Conservation (phyloP, 495 filamentous ascomycete genomes). For the Xylaria cubensis region DNA sequence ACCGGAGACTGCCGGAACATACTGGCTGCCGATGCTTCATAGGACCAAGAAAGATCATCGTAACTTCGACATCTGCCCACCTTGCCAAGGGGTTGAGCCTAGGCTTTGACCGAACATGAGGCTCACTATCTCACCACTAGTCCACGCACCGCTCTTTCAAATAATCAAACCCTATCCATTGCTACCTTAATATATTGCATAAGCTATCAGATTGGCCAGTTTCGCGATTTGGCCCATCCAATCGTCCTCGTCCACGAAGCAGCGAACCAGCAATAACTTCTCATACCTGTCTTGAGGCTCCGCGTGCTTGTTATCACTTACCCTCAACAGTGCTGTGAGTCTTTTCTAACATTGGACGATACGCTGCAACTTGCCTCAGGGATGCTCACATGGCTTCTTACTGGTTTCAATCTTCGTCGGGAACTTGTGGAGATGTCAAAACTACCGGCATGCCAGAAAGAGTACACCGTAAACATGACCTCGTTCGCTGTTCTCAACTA, state of each 20-base stretch:
- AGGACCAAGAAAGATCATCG: slow-evolving; percentile 2
- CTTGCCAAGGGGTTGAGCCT: background rate
- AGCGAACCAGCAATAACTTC: background rate
- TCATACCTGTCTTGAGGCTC: slow-evolving; percentile 18
- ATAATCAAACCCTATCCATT: background rate
- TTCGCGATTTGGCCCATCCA: slow-evolving; percentile 1
- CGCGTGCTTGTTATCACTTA: background rate
- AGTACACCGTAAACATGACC: background rate
- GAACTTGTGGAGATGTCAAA: background rate
- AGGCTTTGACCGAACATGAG: slow-evolving; percentile 12
- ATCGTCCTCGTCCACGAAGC: slow-evolving; percentile 20
- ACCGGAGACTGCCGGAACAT: slow-evolving; percentile 10
- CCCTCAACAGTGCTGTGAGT: background rate
- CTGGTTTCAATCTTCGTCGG: slow-evolving; percentile 1
- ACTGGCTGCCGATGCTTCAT: background rate
- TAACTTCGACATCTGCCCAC: background rate
- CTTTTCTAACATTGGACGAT: background rate
- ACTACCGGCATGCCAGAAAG: background rate
- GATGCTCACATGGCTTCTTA: slow-evolving; percentile 12
- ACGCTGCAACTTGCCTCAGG: background rate
- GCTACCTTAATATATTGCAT: background rate
- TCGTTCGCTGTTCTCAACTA: background rate
- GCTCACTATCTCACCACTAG: slow-evolving; percentile 4
- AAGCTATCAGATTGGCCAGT: background rate
- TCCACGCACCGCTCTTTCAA: slow-evolving; percentile 9